Evolutionary conservation across 2,329 filamentous ascomycete species (phyloP).

Genomic region (Elsinoe ampelina): DNA sequence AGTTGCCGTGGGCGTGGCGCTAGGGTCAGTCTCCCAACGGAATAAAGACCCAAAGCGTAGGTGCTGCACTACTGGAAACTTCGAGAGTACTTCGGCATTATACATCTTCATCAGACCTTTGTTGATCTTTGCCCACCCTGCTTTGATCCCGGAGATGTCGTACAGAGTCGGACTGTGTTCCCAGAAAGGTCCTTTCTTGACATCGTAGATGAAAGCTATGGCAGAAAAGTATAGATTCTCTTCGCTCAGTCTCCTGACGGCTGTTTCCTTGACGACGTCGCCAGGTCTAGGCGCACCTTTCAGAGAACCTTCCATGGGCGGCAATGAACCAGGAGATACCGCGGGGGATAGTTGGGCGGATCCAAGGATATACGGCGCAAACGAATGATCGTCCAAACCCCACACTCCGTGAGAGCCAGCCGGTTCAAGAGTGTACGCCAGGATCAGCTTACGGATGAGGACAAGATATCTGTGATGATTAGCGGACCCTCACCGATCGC

Average conservation of each 20-base stretch:
- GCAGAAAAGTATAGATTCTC: slow-evolving; percentile 80
- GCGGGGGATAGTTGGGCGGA: slow-evolving; percentile 80
- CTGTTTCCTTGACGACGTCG: slow-evolving; percentile 45
- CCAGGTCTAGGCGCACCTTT: slow-evolving; percentile 57
- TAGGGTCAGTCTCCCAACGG: slow-evolving; percentile 37
- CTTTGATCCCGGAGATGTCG: slow-evolving; percentile 82
- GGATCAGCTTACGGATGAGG: slow-evolving; percentile 72
- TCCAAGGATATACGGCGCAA: slow-evolving; percentile 88
- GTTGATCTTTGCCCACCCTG: slow-evolving; percentile 96
- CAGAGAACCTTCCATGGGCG: slow-evolving; percentile 67
- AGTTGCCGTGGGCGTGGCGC: slow-evolving; percentile 23
- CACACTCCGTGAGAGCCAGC: slow-evolving; percentile 95
- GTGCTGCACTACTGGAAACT: slow-evolving; percentile 98
- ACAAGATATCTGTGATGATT: slow-evolving; percentile 54
- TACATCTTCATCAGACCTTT: slow-evolving; percentile 99
- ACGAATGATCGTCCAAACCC: slow-evolving; percentile 96
- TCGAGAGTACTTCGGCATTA: slow-evolving; percentile 88
- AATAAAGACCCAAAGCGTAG: slow-evolving; percentile 49
- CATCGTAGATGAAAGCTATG: slow-evolving; percentile 93
- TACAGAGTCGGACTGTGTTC: slow-evolving; percentile 84
- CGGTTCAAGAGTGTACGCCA: slow-evolving; percentile 86
- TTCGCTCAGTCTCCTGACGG: slow-evolving; percentile 33
- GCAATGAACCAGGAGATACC: slow-evolving; percentile 44
- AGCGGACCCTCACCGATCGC: background rate
- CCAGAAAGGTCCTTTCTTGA: slow-evolving; percentile 95